Conservation (phyloP, 768 basidiomycete genomes). For the Naganishia antarctica region DNA sequence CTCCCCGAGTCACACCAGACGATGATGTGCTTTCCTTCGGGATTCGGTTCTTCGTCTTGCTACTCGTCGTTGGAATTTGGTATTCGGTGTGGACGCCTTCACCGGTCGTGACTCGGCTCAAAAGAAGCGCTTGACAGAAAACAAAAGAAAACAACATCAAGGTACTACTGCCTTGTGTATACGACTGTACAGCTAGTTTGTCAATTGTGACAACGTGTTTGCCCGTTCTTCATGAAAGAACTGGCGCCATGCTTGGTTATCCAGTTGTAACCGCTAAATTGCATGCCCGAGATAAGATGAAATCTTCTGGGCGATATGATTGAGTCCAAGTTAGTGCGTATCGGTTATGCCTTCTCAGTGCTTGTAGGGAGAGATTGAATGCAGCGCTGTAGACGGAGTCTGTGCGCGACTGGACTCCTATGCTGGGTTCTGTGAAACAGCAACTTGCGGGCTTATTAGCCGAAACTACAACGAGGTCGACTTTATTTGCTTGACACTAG, state of each 20-base stretch:
- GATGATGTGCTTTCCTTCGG: neutral
- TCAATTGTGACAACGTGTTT: neutral
- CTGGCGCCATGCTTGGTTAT: neutral
- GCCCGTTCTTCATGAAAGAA: neutral
- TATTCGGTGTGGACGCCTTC: neutral
- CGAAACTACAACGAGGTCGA: too few species aligned
- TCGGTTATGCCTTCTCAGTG: too few species aligned
- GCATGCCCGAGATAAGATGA: neutral
- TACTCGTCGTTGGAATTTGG: neutral
- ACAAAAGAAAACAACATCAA: neutral
- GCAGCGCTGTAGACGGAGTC: too few species aligned
- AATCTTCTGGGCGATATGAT: too few species aligned
- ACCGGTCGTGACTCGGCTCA: neutral
- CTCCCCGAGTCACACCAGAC: constrained; percentile 22
- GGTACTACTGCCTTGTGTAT: neutral
- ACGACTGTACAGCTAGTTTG: neutral
- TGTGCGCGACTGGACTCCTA: too few species aligned
- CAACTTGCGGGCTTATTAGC: too few species aligned
- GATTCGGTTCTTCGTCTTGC: neutral
- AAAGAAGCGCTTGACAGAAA: neutral
- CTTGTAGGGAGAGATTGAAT: too few species aligned
- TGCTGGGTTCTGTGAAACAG: too few species aligned
- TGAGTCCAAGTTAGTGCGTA: too few species aligned
- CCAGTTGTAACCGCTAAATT: neutral
- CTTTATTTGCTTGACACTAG: too few species aligned